Evolutionary conservation across 1,284 basidiomycete species (phyloP).

Genomic region (Phaffia rhodozyma): DNA sequence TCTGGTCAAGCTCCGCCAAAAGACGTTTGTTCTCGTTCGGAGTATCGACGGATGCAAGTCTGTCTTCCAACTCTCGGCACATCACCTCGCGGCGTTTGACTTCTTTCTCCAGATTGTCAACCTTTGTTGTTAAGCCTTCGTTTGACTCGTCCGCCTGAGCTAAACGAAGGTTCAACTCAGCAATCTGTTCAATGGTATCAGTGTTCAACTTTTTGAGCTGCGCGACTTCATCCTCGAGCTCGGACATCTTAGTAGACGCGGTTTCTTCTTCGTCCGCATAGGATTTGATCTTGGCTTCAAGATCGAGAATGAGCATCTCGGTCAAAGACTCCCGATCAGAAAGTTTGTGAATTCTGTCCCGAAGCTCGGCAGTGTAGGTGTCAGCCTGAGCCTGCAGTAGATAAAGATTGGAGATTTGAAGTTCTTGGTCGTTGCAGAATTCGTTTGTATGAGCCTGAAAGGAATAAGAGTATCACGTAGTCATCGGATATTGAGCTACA

Average conservation of each 20-base stretch:
- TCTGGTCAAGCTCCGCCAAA: slow-evolving; percentile 59
- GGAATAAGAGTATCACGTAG: background rate
- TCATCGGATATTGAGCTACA: slow-evolving; percentile 7
- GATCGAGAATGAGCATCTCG: slow-evolving; percentile 85
- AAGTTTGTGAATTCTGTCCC: slow-evolving; percentile 64
- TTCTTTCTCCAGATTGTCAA: slow-evolving; percentile 68
- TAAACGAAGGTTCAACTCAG: slow-evolving; percentile 75
- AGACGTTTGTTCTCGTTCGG: slow-evolving; percentile 49
- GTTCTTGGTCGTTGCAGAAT: slow-evolving; percentile 78
- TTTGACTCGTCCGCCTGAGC: slow-evolving; percentile 66
- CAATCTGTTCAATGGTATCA: slow-evolving; percentile 65
- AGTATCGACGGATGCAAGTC: slow-evolving; percentile 54
- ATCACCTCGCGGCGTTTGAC: slow-evolving; percentile 55
- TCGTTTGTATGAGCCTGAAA: slow-evolving; percentile 65
- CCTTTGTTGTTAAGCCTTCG: slow-evolving; percentile 50
- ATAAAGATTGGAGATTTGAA: slow-evolving; percentile 52
- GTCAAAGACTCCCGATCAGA: slow-evolving; percentile 78
- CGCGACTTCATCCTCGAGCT: slow-evolving; percentile 69
- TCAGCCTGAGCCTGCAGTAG: slow-evolving; percentile 67
- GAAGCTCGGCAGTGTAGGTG: slow-evolving; percentile 72
- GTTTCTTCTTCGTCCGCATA: slow-evolving; percentile 64
- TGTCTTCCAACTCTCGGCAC: slow-evolving; percentile 54
- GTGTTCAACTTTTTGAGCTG: slow-evolving; percentile 64
- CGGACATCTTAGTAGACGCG: slow-evolving; percentile 61
- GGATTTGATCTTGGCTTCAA: slow-evolving; percentile 76